Percentiles rank a stretch among this genome's conserved stretches.
Conservation (phyloP, 1,284 basidiomycete species). For the Moesziomyces sp. region DNA sequence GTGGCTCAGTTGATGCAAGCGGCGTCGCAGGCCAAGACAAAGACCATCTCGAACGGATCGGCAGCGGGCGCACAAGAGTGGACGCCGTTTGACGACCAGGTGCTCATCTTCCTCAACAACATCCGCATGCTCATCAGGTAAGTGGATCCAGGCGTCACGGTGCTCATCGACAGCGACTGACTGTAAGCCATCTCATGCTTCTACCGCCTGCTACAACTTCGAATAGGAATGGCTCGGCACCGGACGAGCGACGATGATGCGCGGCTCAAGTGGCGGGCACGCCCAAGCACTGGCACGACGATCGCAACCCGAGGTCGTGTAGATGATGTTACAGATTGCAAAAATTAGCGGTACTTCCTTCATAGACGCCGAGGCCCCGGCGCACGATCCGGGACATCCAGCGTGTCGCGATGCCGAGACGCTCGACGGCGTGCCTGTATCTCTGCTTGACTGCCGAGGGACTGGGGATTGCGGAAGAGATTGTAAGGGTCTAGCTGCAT, state of each 20-base stretch:
- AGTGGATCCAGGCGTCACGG: constrained; percentile 1
- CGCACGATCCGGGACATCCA: neutral
- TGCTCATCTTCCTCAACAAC: constrained; percentile 65
- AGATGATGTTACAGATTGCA: neutral
- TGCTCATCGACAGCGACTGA: neutral
- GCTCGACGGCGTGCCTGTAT: constrained; percentile 21
- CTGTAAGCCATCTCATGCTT: neutral
- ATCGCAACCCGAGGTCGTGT: too few relatives aligned
- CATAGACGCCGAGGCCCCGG: neutral
- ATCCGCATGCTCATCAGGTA: constrained; percentile 63
- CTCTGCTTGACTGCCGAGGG: constrained; percentile 29
- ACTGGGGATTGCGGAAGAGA: constrained; percentile 54
- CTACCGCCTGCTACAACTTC: neutral
- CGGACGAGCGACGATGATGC: constrained; percentile 20
- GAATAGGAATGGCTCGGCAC: constrained; percentile 13
- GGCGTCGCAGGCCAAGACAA: constrained; percentile 34
- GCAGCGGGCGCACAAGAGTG: constrained; percentile 47
- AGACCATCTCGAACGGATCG: constrained; percentile 9
- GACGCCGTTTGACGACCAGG: constrained; percentile 59
- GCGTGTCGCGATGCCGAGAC: neutral
- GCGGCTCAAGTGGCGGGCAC: neutral
- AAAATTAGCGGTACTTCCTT: neutral
- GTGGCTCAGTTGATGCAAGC: constrained; percentile 70
- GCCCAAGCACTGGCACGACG: too few relatives aligned
- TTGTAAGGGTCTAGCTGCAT: constrained; percentile 49